A percentile compares a stretch with the other conserved stretches of the same genome.
phyloP scores from a whole-genome alignment of 768 basidiomycete genomes.

The Pleurotus salmoneostramineus region DNA sequence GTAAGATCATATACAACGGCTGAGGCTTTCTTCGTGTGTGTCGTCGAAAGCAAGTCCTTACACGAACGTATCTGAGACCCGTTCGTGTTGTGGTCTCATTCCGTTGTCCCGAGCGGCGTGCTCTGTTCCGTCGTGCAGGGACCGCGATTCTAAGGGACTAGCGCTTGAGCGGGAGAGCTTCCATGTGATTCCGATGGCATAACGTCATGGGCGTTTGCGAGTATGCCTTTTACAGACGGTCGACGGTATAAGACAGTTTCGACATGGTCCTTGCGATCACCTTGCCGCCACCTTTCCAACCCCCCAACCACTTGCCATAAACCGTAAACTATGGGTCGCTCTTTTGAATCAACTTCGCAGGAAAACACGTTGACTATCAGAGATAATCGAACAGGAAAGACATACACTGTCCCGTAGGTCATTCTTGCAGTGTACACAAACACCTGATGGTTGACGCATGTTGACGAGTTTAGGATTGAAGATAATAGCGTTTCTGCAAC shows the following conservation, averaged over 20 bases:
- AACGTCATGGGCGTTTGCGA: constrained; percentile 1
- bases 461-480: constrained; percentile 48
- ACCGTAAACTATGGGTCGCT: constrained; percentile 11
- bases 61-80: no score
- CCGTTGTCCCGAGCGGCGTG: background rate
- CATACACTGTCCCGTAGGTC: constrained; percentile 69
- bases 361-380: constrained; percentile 49
- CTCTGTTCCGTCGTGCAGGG: background rate
- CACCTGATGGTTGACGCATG: background rate
- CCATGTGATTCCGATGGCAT: background rate
- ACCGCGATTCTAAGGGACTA: background rate
- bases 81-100: background rate
- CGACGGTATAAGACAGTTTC: background rate
- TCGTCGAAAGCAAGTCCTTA: no score
- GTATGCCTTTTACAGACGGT: constrained; percentile 1
- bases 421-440: background rate
- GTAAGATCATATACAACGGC: background rate
- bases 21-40: no score
- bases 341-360: background rate
- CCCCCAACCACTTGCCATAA: no score
- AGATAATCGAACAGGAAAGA: constrained; percentile 85
- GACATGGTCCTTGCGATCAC: background rate
- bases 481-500: constrained; percentile 81
- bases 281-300: background rate
- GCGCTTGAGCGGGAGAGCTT: background rate